These are phyloP conservation scores for Dunaliella primolecta DNA, from an alignment of 139 green algal species.

Conservation along the genomic window DNA sequence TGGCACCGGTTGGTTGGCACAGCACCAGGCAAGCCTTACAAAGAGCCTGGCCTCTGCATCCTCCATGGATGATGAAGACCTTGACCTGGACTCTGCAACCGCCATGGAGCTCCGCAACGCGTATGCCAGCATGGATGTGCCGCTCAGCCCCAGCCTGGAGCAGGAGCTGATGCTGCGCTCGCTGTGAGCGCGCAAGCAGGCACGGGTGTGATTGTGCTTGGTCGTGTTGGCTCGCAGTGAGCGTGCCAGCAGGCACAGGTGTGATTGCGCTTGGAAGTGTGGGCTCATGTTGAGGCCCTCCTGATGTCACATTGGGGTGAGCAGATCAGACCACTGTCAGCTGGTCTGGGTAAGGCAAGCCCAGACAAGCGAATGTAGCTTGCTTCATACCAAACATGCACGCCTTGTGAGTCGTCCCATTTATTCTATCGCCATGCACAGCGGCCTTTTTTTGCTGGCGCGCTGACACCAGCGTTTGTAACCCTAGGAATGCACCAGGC, in stretches of 20 bases:
- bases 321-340: too few species aligned
- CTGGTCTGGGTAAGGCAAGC: too few species aligned
- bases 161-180: neutral
- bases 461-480: too few species aligned
- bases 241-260: neutral
- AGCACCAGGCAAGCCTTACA: constrained; percentile 1
- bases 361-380: too few species aligned
- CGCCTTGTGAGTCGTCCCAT: too few species aligned
- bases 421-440: too few species aligned
- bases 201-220: neutral
- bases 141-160: neutral
- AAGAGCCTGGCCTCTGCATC: neutral
- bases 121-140: neutral
- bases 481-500: too few species aligned
- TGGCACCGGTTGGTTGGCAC: constrained; percentile 1
- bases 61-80: neutral
- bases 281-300: too few species aligned
- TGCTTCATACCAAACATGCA: too few species aligned
- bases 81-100: constrained; percentile 1
- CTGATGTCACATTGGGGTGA: neutral
- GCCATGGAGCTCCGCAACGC: neutral
- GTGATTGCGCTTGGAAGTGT: neutral
- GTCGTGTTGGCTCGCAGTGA: neutral
- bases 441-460: too few species aligned
- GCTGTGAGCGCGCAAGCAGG: neutral